These are phyloP conservation scores for Coniochaeta hoffmannii DNA, from an alignment of 2,329 filamentous ascomycete species.

Conservation along the genomic window DNA sequence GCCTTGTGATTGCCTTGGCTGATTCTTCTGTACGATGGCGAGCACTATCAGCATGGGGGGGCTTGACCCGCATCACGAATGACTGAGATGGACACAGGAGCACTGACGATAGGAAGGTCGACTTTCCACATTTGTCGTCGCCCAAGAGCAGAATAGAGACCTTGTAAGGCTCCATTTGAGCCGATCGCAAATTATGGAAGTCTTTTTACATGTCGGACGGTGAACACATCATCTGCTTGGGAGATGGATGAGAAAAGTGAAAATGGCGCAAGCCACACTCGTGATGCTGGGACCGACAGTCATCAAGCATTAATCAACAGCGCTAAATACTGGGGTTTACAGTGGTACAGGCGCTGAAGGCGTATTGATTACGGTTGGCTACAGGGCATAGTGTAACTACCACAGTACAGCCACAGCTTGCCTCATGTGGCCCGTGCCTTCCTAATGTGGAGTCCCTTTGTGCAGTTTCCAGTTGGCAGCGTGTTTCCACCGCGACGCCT, in stretches of 20 bases:
- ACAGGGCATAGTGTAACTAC: not conserved
- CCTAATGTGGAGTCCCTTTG: not conserved
- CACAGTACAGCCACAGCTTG: not conserved
- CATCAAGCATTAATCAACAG: too few species aligned
- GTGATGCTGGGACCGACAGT: too few species aligned
- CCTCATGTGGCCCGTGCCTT: not conserved
- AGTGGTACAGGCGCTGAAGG: not conserved
- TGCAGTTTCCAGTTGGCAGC: not conserved
- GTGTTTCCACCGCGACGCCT: conserved; percentile 3
- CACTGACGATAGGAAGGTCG: conserved; percentile 53
- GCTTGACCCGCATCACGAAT: not conserved
- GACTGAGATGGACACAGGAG: conserved; percentile 3
- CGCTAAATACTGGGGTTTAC: not conserved
- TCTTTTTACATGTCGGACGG: not conserved
- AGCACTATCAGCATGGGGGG: not conserved
- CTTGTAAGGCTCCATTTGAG: conserved; percentile 37
- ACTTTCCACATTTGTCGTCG: conserved; percentile 52
- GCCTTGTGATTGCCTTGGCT: conserved; percentile 30
- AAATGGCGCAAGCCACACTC: conserved; percentile 2
- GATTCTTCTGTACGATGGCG: conserved; percentile 35
- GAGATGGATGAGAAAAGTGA: not conserved
- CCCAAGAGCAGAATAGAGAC: conserved; percentile 52
- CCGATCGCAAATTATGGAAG: not conserved
- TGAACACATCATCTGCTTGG: not conserved
- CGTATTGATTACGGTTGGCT: not conserved